phyloP scores from a whole-genome alignment of 257 asterid species.

The Nicotiana undulata region DNA sequence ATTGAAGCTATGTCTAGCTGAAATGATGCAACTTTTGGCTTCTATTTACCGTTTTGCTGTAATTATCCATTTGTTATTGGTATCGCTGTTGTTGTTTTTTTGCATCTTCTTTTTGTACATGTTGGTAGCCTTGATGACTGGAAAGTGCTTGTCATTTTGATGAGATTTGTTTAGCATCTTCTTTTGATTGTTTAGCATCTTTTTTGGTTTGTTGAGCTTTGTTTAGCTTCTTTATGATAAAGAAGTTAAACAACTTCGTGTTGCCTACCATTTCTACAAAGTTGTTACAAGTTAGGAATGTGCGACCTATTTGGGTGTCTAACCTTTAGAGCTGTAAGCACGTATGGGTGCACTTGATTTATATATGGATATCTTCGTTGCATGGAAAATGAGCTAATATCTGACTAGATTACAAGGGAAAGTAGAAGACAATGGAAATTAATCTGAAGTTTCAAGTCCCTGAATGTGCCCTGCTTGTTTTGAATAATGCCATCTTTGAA shows the following conservation, averaged over 20 bases:
- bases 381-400: not conserved
- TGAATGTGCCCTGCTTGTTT: not conserved
- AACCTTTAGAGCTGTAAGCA: not conserved
- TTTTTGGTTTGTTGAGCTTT: too few relatives aligned
- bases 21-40: not conserved
- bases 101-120: not conserved
- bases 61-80: constrained; percentile 2
- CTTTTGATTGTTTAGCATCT: too few relatives aligned
- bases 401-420: not conserved
- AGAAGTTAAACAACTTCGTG: not conserved
- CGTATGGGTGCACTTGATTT: not conserved
- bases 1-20: not conserved
- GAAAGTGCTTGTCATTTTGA: not conserved
- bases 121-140: not conserved
- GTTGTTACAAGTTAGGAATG: not conserved
- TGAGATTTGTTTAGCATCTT: not conserved
- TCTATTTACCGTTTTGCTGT: not conserved
- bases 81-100: not conserved
- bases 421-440: not conserved
- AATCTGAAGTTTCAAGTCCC: not conserved
- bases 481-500: not conserved
- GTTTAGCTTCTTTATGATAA: not conserved
- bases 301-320: not conserved
- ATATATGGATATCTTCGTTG: not conserved
- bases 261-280: not conserved